These are phyloP conservation scores for Cutaneotrichosporon sp. DNA, from an alignment of 1,284 basidiomycete species.

Conservation along the genomic window DNA sequence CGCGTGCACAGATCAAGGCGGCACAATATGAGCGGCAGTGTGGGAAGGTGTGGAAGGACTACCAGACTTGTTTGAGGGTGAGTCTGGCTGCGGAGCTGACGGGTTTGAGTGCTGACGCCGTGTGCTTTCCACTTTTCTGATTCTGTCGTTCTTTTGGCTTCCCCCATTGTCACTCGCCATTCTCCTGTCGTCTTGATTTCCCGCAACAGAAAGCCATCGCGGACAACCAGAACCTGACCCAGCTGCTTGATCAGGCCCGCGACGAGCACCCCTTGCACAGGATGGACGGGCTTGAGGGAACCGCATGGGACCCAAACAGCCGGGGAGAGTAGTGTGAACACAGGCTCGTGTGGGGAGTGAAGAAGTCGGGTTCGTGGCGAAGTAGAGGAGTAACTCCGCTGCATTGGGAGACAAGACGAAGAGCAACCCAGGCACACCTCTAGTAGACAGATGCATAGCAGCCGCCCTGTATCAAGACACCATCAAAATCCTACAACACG, in stretches of 20 bases:
- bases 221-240: conserved; percentile 64
- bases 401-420: no score
- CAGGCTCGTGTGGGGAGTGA: no score
- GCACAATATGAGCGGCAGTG: conserved; percentile 78
- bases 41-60: conserved; percentile 71
- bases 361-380: no score
- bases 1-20: conserved; percentile 51
- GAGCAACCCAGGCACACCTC: no score
- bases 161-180: no score
- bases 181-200: no score
- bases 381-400: no score
- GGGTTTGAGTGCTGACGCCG: no score
- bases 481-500: background rate
- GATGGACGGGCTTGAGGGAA: conserved; percentile 37
- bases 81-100: conserved; percentile 17
- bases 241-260: conserved; percentile 70
- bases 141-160: background rate
- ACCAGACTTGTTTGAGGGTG: conserved; percentile 73
- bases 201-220: conserved; percentile 67
- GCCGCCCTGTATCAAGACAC: background rate
- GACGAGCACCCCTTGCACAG: conserved; percentile 66
- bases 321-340: background rate
- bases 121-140: no score
- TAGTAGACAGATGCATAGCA: background rate
- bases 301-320: conserved; percentile 33